Evolutionary conservation across 257 asterid species (phyloP).

Genomic region (Solanum ossicruentum): DNA sequence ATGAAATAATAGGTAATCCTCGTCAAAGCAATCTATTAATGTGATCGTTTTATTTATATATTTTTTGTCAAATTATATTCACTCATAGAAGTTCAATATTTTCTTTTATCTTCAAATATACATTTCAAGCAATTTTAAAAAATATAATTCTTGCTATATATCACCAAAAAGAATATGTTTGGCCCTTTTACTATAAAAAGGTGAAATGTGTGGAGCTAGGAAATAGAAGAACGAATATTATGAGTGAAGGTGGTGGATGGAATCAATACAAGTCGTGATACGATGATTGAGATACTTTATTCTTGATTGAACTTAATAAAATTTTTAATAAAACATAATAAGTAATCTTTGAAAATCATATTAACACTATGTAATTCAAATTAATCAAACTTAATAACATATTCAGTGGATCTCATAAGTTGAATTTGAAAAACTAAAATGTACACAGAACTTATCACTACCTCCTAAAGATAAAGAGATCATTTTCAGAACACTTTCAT

Average conservation of each 20-base stretch:
- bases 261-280: not conserved
- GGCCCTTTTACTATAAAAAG: not conserved
- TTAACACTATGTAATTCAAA: too few species aligned
- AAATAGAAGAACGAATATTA: slow-evolving; percentile 16
- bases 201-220: not conserved
- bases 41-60: not conserved
- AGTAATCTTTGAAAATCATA: too few species aligned
- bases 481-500: fast-evolving
- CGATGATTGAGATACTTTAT: not conserved
- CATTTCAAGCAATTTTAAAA: not conserved
- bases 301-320: not conserved
- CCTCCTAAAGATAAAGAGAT: too few species aligned
- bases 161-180: not conserved
- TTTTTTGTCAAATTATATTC: not conserved
- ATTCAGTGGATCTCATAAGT: too few species aligned
- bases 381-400: too few species aligned
- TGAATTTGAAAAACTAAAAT: too few species aligned
- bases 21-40: not conserved
- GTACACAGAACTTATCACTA: fast-evolving
- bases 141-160: not conserved
- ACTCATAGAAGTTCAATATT: not conserved
- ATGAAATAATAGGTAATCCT: not conserved
- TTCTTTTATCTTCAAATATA: not conserved
- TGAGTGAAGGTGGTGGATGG: not conserved
- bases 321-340: too few species aligned